Conservation (phyloP, 1,139 yeast species). For the Lodderomyces beijingensis region DNA sequence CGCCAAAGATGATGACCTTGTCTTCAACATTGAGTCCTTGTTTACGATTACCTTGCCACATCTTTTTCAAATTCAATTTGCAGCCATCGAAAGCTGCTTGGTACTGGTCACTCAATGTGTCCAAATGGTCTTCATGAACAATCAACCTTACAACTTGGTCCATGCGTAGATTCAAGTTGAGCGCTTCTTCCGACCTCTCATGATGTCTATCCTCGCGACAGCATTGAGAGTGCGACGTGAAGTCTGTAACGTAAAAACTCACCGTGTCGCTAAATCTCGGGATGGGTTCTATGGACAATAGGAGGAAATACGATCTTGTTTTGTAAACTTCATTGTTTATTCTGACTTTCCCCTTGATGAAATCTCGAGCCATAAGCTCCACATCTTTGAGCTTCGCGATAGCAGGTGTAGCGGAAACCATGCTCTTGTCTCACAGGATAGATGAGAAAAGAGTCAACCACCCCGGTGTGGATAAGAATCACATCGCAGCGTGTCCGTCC, state of each 20-base stretch:
- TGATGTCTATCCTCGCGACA: constrained; percentile 1
- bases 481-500: too few relatives aligned
- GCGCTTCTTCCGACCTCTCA: not conserved
- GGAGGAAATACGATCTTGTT: constrained; percentile 1
- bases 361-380: not conserved
- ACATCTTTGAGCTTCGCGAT: too few relatives aligned
- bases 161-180: not conserved
- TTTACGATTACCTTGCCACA: not conserved
- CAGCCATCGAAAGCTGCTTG: not conserved
- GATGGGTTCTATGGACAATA: not conserved
- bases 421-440: too few relatives aligned
- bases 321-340: too few relatives aligned
- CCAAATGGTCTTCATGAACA: constrained; percentile 2
- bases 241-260: constrained; percentile 8
- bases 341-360: not conserved
- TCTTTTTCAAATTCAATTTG: not conserved
- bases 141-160: constrained; percentile 2
- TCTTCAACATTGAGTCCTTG: constrained; percentile 2
- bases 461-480: too few relatives aligned
- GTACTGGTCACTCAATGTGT: not conserved
- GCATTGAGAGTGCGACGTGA: constrained; percentile 5
- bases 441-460: too few relatives aligned
- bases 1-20: constrained; percentile 6
- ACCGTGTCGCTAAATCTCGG: not conserved
- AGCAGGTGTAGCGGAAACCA: too few relatives aligned